Percentiles rank a stretch among this genome's conserved stretches.
Conservation (phyloP, 176 grass and related monocot genomes). For the Miscanthus lutarioriparius region DNA sequence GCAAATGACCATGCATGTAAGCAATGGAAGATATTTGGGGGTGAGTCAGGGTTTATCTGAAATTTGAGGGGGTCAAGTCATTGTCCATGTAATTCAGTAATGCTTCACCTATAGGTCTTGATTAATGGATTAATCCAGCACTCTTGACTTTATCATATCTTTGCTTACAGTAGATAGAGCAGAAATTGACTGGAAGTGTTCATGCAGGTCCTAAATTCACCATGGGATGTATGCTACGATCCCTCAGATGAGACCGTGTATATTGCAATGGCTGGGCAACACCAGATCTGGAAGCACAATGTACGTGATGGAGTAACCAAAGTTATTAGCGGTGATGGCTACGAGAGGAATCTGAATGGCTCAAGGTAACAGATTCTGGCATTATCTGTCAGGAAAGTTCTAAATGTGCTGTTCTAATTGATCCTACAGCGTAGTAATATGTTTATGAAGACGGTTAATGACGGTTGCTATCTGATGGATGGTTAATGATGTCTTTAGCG, state of each 20-base stretch:
- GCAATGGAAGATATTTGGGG: background rate
- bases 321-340: constrained; percentile 92
- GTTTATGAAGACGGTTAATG: constrained; percentile 5
- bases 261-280: constrained; percentile 96
- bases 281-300: constrained; percentile 93
- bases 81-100: constrained; percentile 6
- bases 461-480: background rate
- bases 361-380: constrained; percentile 56
- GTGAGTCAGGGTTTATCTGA: background rate
- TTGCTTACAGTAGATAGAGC: constrained; percentile 21
- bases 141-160: constrained; percentile 19
- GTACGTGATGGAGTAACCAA: constrained; percentile 58
- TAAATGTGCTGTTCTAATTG: constrained; percentile 8
- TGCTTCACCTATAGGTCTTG: background rate
- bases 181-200: constrained; percentile 47
- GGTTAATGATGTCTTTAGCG: background rate
- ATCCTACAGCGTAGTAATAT: background rate
- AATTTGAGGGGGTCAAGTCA: background rate
- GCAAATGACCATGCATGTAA: background rate
- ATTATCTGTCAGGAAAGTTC: constrained; percentile 3
- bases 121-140: constrained; percentile 21
- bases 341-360: constrained; percentile 91
- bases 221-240: constrained; percentile 92
- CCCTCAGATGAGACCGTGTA: constrained; percentile 67
- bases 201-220: constrained; percentile 91